Evolutionary conservation across 768 basidiomycete species (phyloP).

Genomic region (Xerocomus brunneocitrinus): DNA sequence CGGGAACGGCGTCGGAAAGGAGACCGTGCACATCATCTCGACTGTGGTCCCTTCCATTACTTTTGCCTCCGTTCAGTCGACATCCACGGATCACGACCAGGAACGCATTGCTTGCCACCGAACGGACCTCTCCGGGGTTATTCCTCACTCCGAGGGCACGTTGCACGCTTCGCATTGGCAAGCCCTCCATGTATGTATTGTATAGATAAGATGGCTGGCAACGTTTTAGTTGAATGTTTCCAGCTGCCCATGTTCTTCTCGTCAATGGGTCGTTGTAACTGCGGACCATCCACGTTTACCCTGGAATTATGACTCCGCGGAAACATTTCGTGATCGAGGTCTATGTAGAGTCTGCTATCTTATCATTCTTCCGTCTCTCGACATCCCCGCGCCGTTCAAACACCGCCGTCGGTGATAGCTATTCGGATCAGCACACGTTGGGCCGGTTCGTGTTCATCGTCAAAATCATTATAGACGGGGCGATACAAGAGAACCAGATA

Average conservation of each 20-base stretch:
- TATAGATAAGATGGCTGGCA: background rate
- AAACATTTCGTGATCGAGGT: constrained; percentile 13
- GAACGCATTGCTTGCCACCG: background rate
- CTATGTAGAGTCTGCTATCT: constrained; percentile 19
- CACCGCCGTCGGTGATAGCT: constrained; percentile 8
- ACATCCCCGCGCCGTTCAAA: constrained; percentile 20
- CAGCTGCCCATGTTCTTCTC: background rate
- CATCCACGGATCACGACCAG: constrained; percentile 17
- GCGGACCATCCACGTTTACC: background rate
- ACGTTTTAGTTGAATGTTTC: background rate
- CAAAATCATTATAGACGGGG: background rate
- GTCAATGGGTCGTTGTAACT: background rate
- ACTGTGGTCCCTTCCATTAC: background rate
- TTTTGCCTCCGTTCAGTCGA: background rate
- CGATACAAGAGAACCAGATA: background rate
- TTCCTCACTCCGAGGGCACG: background rate
- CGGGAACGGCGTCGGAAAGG: constrained; percentile 1
- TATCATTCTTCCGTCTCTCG: constrained; percentile 16
- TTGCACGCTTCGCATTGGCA: background rate
- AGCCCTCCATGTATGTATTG: background rate
- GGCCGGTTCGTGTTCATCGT: constrained; percentile 1
- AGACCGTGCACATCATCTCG: background rate
- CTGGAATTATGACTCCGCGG: constrained; percentile 21
- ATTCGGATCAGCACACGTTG: background rate
- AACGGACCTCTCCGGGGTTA: background rate